These are phyloP conservation scores for Aurinia saxatilis DNA, from an alignment of 345 rosid species.

Conservation along the genomic window DNA sequence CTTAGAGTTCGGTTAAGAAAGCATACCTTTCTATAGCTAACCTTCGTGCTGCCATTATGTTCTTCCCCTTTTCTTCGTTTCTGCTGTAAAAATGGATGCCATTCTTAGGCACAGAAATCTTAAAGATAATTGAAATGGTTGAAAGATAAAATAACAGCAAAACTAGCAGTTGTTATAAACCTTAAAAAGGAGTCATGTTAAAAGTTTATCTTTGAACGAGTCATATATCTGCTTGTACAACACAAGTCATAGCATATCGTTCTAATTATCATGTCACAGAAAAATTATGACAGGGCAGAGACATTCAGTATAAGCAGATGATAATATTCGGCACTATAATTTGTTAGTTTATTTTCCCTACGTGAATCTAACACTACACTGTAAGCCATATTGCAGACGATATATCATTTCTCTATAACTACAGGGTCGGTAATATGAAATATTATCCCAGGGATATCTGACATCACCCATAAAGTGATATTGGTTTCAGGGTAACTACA, in stretches of 20 bases:
- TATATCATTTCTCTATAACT: background rate
- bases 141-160: background rate
- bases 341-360: background rate
- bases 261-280: background rate
- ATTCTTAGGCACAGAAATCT: constrained; percentile 9
- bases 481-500: constrained; percentile 14
- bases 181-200: background rate
- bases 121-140: background rate
- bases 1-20: background rate
- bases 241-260: background rate
- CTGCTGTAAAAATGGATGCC: constrained; percentile 41
- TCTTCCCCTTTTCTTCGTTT: constrained; percentile 90
- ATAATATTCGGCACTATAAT: background rate
- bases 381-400: background rate
- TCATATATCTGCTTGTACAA: background rate
- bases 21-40: constrained; percentile 60
- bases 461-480: background rate
- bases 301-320: background rate
- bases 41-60: constrained; percentile 43
- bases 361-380: background rate
- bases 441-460: background rate
- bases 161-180: background rate
- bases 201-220: background rate
- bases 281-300: background rate
- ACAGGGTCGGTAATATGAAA: background rate